Base-by-base conservation (phyloP, 2,329 filamentous ascomycete genomes). In the Ophiostoma populinum region DNA sequence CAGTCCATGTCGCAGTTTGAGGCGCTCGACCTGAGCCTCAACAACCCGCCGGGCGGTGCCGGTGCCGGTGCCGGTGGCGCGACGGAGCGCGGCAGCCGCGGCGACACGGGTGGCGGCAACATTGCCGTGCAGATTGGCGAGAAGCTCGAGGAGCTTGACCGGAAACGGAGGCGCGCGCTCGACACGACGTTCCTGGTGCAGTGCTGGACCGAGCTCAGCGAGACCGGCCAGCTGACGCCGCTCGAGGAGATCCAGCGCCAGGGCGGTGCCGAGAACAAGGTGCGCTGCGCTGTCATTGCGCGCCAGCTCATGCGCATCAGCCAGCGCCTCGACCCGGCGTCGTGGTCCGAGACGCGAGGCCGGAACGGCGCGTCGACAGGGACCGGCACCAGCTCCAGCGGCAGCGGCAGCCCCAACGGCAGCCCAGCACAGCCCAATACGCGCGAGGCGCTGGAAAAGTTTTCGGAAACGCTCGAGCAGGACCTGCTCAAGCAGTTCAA, bases 401-500 rank as follows among this genome's bases (percentile, higher is more conserved):
- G 22, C 15, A 65, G 65, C 8, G 53, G 57, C 25, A 52, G 54
- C 11, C 19, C 15, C 6, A 39, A 61, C 54, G 30, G 20, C 21
- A 32, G 20, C 30, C 19, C 19, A 9, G 19, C 21, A 32, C 17
- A 19, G 8, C 61, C 71, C 49, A 73, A 87, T 49, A 90, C 83
- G 2, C 72, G 83, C 43, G 86, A 94, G 53, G 72, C 92, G 12
- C 79, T 98, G 38, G 90, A 98, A 56, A 94, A 93, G 53, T 98
- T 95, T 55, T 81, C 86, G 18, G 90, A 98, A 54, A 86, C 81
- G 1, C 58, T 98, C 39, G 90, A 98, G 55, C 92, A 95, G 51
- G 90, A 98, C 50, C 63, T 98, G 25, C 60, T 98, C 41, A 83
- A 86, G 53, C 87, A 94, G 50, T 98, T 98, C 57, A 92, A 98